These are phyloP conservation scores for Gaultheria prostrata DNA, from an alignment of 148 eudicot genomes.

Conservation along the genomic window DNA sequence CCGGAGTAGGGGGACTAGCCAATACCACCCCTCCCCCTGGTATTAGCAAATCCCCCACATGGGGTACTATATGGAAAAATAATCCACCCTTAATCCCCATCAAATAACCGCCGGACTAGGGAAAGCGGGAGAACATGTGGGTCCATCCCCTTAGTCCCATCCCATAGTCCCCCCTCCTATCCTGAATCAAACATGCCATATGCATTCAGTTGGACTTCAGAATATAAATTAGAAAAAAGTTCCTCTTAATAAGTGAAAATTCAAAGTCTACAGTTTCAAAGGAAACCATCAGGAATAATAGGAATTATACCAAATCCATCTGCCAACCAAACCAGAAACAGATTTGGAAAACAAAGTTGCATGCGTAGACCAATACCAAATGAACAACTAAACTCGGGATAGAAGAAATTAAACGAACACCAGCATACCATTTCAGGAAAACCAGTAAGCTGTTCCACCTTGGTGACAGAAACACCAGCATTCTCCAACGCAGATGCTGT, in stretches of 20 bases:
- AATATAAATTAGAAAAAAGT: not conserved
- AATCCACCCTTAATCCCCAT: not conserved
- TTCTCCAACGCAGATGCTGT: constrained; percentile 80
- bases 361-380: no score
- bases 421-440: constrained; percentile 96
- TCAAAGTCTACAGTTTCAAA: not conserved
- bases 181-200: not conserved
- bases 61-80: not conserved
- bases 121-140: not conserved
- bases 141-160: not conserved
- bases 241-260: not conserved
- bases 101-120: not conserved
- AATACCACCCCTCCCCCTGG: not conserved
- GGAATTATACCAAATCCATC: not conserved
- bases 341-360: no score
- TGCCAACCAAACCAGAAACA: not conserved
- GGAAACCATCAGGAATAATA: not conserved
- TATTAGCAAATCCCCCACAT: not conserved
- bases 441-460: constrained; percentile 78
- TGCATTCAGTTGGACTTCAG: not conserved
- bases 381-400: not conserved
- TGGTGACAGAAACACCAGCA: constrained; percentile 78
- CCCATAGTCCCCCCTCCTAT: not conserved
- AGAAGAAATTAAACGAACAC: not conserved
- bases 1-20: not conserved